A percentile compares a stretch with the other conserved stretches of the same genome.
These are phyloP conservation scores for Candida sojae DNA, from an alignment of 1,139 yeast species.

Conservation along the genomic window DNA sequence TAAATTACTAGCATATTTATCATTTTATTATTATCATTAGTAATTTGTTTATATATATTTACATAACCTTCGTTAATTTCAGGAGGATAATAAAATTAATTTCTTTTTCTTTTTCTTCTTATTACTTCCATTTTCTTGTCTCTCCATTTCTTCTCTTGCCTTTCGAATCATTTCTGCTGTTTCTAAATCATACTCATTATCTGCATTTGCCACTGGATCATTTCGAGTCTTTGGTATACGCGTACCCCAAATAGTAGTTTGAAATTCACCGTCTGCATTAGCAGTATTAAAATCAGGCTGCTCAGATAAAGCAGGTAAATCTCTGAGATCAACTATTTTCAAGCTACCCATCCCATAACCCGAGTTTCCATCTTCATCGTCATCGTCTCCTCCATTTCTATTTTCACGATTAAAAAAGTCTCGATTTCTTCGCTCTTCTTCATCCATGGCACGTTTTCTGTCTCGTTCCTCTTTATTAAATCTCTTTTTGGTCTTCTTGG, in stretches of 20 bases:
- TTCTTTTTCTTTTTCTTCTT: conserved; percentile 46
- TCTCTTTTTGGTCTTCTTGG: conserved; percentile 53
- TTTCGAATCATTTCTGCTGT: conserved; percentile 52
- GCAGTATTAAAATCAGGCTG: conserved; percentile 4
- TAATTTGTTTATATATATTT: conserved; percentile 1
- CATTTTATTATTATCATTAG: not conserved
- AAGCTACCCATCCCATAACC: conserved; percentile 28
- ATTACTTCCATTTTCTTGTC: conserved; percentile 26
- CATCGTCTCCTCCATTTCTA: conserved; percentile 21
- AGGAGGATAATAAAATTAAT: conserved; percentile 24
- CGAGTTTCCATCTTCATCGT: conserved; percentile 19
- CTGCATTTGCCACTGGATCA: conserved; percentile 17
- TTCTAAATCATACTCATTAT: conserved; percentile 42
- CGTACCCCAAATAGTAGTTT: conserved; percentile 65
- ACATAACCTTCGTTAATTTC: conserved; percentile 3
- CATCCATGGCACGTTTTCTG: conserved; percentile 57
- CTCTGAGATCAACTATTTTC: conserved; percentile 30
- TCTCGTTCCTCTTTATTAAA: conserved; percentile 67
- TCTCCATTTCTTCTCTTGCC: conserved; percentile 49
- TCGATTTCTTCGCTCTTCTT: conserved; percentile 59
- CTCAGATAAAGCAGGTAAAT: conserved; percentile 10
- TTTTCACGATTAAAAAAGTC: conserved; percentile 63
- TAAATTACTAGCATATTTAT: not conserved
- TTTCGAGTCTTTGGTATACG: conserved; percentile 45
- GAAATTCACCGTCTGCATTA: conserved; percentile 18